Conservation (phyloP, 2,329 filamentous ascomycete genomes). For the Fusarium nodosum region DNA sequence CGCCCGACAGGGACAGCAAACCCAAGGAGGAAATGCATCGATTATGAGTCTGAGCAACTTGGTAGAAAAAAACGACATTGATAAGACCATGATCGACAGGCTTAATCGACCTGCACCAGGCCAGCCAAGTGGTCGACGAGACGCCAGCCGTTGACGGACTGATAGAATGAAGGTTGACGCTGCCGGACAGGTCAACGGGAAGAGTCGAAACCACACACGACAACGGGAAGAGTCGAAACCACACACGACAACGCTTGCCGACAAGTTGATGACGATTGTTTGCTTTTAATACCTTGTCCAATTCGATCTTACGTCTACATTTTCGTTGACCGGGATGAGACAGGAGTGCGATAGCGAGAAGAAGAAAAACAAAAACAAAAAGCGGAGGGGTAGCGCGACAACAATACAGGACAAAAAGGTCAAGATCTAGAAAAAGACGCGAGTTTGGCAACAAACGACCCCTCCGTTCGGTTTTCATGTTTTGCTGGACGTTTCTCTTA, state of each 20-base stretch:
- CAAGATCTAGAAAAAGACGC: slow-evolving; percentile 47
- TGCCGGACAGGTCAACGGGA: slow-evolving; percentile 49
- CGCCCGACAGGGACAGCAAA: slow-evolving; percentile 49
- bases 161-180: slow-evolving; percentile 40
- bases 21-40: slow-evolving; percentile 53
- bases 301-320: slow-evolving; percentile 31
- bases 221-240: slow-evolving; percentile 34
- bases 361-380: slow-evolving; percentile 24
- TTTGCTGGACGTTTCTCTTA: slow-evolving; percentile 26
- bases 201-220: slow-evolving; percentile 33
- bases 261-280: slow-evolving; percentile 41
- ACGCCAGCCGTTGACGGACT: slow-evolving; percentile 41
- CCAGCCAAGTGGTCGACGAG: slow-evolving; percentile 36
- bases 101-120: slow-evolving; percentile 57
- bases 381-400: slow-evolving; percentile 31
- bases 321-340: slow-evolving; percentile 40
- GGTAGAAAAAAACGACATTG: slow-evolving; percentile 67
- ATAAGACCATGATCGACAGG: slow-evolving; percentile 67
- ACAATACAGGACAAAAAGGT: slow-evolving; percentile 44
- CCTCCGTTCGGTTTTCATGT: slow-evolving; percentile 37
- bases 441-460: slow-evolving; percentile 54
- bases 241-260: slow-evolving; percentile 36
- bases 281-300: slow-evolving; percentile 40
- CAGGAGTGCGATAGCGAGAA: slow-evolving; percentile 35
- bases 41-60: slow-evolving; percentile 68